Evolutionary conservation across 2,329 filamentous ascomycete genomes (phyloP).

Genomic region (Ascochyta fabae): DNA sequence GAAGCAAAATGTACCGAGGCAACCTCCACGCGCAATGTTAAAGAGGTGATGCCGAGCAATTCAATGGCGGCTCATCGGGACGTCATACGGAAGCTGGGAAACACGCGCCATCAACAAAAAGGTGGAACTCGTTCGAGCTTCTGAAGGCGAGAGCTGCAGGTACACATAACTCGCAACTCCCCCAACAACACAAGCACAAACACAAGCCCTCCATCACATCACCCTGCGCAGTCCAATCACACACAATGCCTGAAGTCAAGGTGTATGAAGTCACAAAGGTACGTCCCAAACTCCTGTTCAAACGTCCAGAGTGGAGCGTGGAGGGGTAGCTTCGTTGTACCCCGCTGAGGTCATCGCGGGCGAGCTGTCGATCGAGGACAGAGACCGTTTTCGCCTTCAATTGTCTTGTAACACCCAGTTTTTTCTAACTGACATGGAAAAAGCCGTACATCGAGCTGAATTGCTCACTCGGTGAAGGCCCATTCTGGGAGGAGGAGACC

Average conservation of each 20-base stretch:
- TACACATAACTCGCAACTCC: slow-evolving; percentile 8
- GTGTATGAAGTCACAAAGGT: slow-evolving; percentile 48
- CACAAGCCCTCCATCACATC: slow-evolving; percentile 21
- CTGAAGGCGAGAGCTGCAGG: slow-evolving; percentile 1
- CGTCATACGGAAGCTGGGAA: slow-evolving; percentile 40
- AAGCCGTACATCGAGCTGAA: slow-evolving; percentile 64
- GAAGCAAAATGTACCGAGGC: background rate
- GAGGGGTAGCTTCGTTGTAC: slow-evolving; percentile 36
- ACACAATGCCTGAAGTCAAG: slow-evolving; percentile 39
- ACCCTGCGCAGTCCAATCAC: background rate
- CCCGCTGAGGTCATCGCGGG: slow-evolving; percentile 31
- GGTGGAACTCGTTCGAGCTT: slow-evolving; percentile 35
- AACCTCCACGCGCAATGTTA: background rate
- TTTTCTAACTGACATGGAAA: slow-evolving; percentile 13
- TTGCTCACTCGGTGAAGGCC: slow-evolving; percentile 75
- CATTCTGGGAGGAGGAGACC: slow-evolving; percentile 71
- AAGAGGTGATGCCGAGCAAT: slow-evolving; percentile 1
- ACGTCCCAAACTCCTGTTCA: slow-evolving; percentile 21
- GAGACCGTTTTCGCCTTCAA: background rate
- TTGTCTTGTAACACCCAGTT: background rate
- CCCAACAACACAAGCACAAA: slow-evolving; percentile 12
- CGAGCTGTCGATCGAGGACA: background rate
- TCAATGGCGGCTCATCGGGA: slow-evolving; percentile 31
- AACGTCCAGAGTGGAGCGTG: slow-evolving; percentile 8
- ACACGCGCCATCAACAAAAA: slow-evolving; percentile 40